phyloP scores from a whole-genome alignment of 2,329 filamentous ascomycete species.

The Alternaria dauci region DNA sequence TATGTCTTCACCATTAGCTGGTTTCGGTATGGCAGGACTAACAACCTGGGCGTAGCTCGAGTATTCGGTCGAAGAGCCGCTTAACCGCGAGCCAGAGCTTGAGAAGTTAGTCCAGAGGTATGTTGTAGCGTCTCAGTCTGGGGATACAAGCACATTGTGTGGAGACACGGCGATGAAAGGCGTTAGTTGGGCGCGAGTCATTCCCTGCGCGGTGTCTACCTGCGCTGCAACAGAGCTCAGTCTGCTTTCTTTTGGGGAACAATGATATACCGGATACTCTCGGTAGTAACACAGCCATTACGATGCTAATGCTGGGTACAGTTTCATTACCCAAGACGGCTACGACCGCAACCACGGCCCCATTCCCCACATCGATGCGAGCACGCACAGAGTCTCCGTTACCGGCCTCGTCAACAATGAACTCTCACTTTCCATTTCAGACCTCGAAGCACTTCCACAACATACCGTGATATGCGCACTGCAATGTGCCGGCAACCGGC shows the following conservation, averaged over 20 bases:
- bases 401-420: slow-evolving; percentile 59
- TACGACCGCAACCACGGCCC: slow-evolving; percentile 68
- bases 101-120: slow-evolving; percentile 57
- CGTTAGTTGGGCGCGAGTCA: background rate
- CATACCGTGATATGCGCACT: slow-evolving; percentile 65
- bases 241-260: background rate
- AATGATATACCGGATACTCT: background rate
- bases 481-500: slow-evolving; percentile 68
- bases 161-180: background rate
- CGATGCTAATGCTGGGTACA: slow-evolving; percentile 17
- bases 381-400: slow-evolving; percentile 56
- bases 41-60: slow-evolving; percentile 46
- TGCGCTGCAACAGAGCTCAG: background rate
- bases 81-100: slow-evolving; percentile 59
- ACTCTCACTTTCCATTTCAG: slow-evolving; percentile 56
- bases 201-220: background rate
- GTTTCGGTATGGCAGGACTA: slow-evolving; percentile 7
- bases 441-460: slow-evolving; percentile 61
- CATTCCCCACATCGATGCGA: slow-evolving; percentile 59
- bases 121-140: background rate
- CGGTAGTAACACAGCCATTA: background rate
- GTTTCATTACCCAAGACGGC: slow-evolving; percentile 59
- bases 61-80: slow-evolving; percentile 56
- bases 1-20: slow-evolving; percentile 17
- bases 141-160: no score